These are phyloP conservation scores for Trichoderma endophyticum DNA, from an alignment of 2,329 filamentous ascomycete genomes.

Conservation along the genomic window DNA sequence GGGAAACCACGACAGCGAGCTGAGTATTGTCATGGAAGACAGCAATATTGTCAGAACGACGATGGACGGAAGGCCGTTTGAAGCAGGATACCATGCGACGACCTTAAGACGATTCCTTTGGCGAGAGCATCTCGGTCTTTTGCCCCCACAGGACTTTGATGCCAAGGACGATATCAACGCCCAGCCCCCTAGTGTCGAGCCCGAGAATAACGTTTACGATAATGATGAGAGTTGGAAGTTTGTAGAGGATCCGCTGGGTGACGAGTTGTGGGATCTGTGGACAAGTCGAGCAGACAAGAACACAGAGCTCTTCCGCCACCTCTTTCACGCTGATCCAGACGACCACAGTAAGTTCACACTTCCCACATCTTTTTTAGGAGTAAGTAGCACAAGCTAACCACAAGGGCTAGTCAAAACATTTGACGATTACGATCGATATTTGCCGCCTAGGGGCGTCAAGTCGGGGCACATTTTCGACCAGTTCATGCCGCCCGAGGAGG, in stretches of 20 bases:
- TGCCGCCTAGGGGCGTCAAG: constrained; percentile 67
- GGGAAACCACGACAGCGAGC: constrained; percentile 85
- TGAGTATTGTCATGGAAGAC: constrained; percentile 88
- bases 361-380: background rate
- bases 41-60: constrained; percentile 63
- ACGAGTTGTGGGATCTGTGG: constrained; percentile 68
- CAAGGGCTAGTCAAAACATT: constrained; percentile 68
- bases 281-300: constrained; percentile 65
- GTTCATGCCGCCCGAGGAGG: constrained; percentile 68
- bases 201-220: constrained; percentile 61
- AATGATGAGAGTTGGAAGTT: constrained; percentile 60
- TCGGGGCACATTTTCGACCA: constrained; percentile 84
- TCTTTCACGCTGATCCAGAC: constrained; percentile 88
- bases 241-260: constrained; percentile 68
- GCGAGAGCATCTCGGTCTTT: constrained; percentile 84
- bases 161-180: constrained; percentile 68
- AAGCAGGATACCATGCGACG: constrained; percentile 77
- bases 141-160: constrained; percentile 70
- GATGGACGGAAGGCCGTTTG: constrained; percentile 76
- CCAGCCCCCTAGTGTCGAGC: constrained; percentile 63
- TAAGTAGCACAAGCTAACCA: constrained; percentile 7
- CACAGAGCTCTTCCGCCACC: constrained; percentile 69
- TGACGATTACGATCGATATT: constrained; percentile 81
- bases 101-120: constrained; percentile 79
- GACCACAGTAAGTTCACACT: constrained; percentile 59